Evolutionary conservation across 2,329 filamentous ascomycete species (phyloP), one percentile per base, ranked within the genome.

Genomic region (Paraconiothyrium sp.): DNA sequence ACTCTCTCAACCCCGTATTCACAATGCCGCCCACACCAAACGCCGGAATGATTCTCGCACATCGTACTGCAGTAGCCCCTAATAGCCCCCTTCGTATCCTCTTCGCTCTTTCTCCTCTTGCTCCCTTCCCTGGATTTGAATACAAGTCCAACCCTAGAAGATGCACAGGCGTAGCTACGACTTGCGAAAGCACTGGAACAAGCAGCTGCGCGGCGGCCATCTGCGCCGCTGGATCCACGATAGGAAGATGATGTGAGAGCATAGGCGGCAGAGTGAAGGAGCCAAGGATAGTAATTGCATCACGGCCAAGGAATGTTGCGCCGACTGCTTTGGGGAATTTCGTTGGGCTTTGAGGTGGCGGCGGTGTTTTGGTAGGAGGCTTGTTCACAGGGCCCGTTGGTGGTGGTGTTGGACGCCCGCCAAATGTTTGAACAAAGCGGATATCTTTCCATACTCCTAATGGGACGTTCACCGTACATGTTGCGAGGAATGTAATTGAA

Each of bases 201-300:
- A 72, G 60, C 14, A 75, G 64, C 54, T 73, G 73, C 52, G 70
- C 63, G 9, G 69, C 63, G 6, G 66, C 66, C 58, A 70, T 67
- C 37, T 66, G 70, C 32, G 67, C 58, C 32, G 66, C 61, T 1
- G 71, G 62, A 37, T 62, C 65, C 0, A 66, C 52, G 20, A 69
- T 61, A 11, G 69, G 69, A 16, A 72, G 50, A 13, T 63, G 43
- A 8, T 61, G 47, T 2, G 70, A 64, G 37, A 75, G 46, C 50
- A 72, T 67, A 4, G 70, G 67, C 6, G 72, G 68, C n/a, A 76
- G 46, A 9, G 67, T 74, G 44, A 75, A 68, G 5, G 72, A 74
- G 48, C 71, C 73, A 27, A 74, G 70, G 46, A 76, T 71, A n/a
- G 72, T 74, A 47, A 73, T 64, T 4, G 71, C 68, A 52, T 75